phyloP scores from a whole-genome alignment of 1,284 basidiomycete species.

The Trichosporon sp. region DNA sequence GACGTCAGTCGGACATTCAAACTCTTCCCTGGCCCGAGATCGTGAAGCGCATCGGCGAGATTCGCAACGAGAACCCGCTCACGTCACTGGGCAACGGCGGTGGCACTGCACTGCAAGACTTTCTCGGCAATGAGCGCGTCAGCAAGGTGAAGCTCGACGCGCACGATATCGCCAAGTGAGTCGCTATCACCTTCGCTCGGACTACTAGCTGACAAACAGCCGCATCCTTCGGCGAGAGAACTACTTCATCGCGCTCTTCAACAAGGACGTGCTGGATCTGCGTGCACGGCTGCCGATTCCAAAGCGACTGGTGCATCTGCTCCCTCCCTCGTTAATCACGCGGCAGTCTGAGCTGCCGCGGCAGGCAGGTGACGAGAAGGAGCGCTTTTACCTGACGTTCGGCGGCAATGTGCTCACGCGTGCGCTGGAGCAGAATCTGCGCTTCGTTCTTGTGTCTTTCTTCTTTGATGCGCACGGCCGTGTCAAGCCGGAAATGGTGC shows the following conservation, averaged over 20 bases:
- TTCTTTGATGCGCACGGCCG: constrained; percentile 81
- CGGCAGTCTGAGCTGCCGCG: constrained; percentile 23
- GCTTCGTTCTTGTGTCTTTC: constrained; percentile 91
- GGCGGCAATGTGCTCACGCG: constrained; percentile 60
- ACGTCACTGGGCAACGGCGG: constrained; percentile 61
- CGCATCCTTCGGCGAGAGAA: constrained; percentile 97
- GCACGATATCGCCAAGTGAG: constrained; percentile 62
- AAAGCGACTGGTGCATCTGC: constrained; percentile 33
- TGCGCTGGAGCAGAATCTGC: constrained; percentile 91
- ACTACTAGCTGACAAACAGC: constrained; percentile 25
- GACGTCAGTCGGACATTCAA: constrained; percentile 82
- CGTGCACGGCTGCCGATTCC: constrained; percentile 67
- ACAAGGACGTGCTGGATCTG: constrained; percentile 89
- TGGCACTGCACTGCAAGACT: constrained; percentile 45
- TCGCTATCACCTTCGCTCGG: neutral
- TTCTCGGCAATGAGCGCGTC: constrained; percentile 35
- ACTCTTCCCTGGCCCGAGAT: constrained; percentile 96
- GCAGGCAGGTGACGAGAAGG: constrained; percentile 9
- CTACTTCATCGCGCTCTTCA: constrained; percentile 94
- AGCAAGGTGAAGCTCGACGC: constrained; percentile 72
- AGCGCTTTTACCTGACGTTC: constrained; percentile 38
- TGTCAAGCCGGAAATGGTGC: constrained; percentile 84
- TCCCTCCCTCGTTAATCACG: constrained; percentile 31
- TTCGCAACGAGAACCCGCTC: constrained; percentile 82
- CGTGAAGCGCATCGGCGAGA: constrained; percentile 77